Evolutionary conservation across 352 stramenopile genomes (phyloP).

Genomic region (Phytophthora aleatoria): DNA sequence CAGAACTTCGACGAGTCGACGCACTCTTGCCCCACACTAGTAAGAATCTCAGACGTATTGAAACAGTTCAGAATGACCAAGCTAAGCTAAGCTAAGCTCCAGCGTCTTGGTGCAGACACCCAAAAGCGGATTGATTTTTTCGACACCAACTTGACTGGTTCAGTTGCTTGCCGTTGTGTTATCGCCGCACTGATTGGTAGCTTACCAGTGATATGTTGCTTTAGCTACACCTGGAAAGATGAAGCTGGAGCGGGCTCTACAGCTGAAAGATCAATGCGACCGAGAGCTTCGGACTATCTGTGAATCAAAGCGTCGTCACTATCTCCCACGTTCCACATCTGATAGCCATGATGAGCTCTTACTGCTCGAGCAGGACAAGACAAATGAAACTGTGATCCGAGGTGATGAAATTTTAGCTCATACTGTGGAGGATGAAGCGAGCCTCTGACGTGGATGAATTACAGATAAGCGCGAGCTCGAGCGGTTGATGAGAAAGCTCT

Average conservation of each 20-base stretch:
- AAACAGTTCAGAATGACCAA: too few species aligned
- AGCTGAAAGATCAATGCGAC: slow-evolving; percentile 60
- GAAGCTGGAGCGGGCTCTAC: slow-evolving; percentile 62
- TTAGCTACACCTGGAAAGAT: slow-evolving; percentile 28
- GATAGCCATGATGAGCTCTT: slow-evolving; percentile 33
- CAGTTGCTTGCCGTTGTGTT: too few species aligned
- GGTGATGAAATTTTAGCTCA: slow-evolving; percentile 23
- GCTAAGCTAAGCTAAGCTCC: too few species aligned
- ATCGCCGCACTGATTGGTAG: too few species aligned
- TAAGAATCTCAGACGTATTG: too few species aligned
- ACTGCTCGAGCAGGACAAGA: slow-evolving; percentile 39
- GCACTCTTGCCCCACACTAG: too few species aligned
- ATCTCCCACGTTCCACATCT: slow-evolving; percentile 17
- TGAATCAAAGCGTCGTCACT: slow-evolving; percentile 41
- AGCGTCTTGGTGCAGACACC: too few species aligned
- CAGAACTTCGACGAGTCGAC: too few species aligned
- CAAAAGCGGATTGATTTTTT: too few species aligned
- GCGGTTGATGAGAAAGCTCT: slow-evolving; percentile 64
- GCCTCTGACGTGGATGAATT: slow-evolving; percentile 3
- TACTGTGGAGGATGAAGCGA: neutral
- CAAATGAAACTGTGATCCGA: slow-evolving; percentile 42
- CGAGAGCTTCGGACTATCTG: slow-evolving; percentile 49
- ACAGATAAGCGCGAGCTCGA: slow-evolving; percentile 65
- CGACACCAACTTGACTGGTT: too few species aligned
- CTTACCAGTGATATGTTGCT: neutral